Conservation (phyloP, 179 eudicot genomes). For the Spergularia azorica region DNA sequence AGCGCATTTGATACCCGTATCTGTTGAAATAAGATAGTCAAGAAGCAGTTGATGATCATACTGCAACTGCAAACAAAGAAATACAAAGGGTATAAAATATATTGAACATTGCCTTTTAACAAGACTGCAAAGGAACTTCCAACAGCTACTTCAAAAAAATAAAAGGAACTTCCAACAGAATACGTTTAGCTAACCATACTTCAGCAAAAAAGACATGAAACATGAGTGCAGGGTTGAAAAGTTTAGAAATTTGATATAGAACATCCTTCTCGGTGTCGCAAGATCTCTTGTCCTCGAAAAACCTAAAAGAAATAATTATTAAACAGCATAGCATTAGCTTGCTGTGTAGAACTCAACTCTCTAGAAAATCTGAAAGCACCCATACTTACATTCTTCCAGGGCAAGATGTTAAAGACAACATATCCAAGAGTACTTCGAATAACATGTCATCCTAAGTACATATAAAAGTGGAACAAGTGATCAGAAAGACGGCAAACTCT, state of each 20-base stretch:
- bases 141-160: constrained; percentile 54
- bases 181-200: constrained; percentile 32
- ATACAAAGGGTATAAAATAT: not conserved
- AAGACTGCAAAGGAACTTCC: not conserved
- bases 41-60: constrained; percentile 96
- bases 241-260: constrained; percentile 51
- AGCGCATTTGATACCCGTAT: constrained; percentile 73
- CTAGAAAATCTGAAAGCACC: constrained; percentile 17
- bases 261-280: constrained; percentile 41
- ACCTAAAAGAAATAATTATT: constrained; percentile 61
- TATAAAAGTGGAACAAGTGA: constrained; percentile 38
- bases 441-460: constrained; percentile 75
- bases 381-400: constrained; percentile 54
- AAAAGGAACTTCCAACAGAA: not conserved
- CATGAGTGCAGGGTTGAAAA: constrained; percentile 70
- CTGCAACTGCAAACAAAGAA: constrained; percentile 57
- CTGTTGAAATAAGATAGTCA: constrained; percentile 94
- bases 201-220: constrained; percentile 85
- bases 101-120: not conserved
- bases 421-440: constrained; percentile 78
- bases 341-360: not conserved
- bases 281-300: constrained; percentile 29
- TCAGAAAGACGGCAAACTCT: constrained; percentile 19
- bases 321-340: constrained; percentile 24
- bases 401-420: constrained; percentile 43